Evolutionary conservation across 1,284 basidiomycete genomes (phyloP).

Genomic region (Erythrobasidium hasegawianum): DNA sequence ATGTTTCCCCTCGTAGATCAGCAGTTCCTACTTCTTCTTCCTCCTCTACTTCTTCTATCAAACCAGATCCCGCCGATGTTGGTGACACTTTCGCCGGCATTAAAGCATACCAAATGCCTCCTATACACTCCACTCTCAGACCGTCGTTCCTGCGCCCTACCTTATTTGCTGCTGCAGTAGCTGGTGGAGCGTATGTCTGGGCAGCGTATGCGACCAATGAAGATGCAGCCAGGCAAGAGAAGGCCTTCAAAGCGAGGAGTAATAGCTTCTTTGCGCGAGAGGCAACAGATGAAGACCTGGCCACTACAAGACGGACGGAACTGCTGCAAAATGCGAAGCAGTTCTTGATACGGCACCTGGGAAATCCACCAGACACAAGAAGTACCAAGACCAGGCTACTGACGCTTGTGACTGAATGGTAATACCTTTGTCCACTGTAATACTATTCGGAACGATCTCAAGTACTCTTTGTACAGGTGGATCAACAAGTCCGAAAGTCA

Average conservation of each 20-base stretch:
- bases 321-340: conserved; percentile 19
- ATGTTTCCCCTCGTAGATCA: too few species aligned
- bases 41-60: too few species aligned
- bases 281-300: conserved; percentile 17
- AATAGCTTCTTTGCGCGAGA: conserved; percentile 10
- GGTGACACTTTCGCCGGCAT: too few species aligned
- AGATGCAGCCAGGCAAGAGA: conserved; percentile 14
- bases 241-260: background rate
- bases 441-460: background rate
- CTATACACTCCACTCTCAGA: conserved; percentile 20
- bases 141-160: conserved; percentile 25
- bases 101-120: conserved; percentile 10
- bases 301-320: conserved; percentile 25
- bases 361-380: conserved; percentile 16
- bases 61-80: too few species aligned
- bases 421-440: background rate
- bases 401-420: conserved; percentile 28
- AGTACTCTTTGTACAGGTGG: background rate
- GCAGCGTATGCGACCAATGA: conserved; percentile 29
- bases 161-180: conserved; percentile 15
- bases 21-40: too few species aligned
- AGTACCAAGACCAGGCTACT: conserved; percentile 21
- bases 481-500: conserved; percentile 31
- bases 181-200: conserved; percentile 16
- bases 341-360: conserved; percentile 12